Conservation (phyloP, 441 rosid species). For the Raphanus hybrid region DNA sequence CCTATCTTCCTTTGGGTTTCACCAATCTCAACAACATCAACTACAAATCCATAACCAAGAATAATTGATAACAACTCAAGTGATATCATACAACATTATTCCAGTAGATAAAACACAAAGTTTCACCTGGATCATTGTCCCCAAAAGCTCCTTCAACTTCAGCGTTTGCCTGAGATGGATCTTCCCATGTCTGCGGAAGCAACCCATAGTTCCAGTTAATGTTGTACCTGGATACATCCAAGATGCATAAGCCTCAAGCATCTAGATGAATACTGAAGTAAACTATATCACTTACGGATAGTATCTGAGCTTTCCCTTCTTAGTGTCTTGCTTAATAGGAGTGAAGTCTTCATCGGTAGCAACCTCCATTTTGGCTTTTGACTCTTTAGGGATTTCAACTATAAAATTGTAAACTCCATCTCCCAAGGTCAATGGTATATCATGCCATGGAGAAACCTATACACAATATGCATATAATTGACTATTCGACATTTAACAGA, state of each 20-base stretch:
- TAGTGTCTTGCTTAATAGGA: slow-evolving; percentile 97
- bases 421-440: slow-evolving; percentile 80
- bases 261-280: not conserved
- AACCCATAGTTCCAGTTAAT: slow-evolving; percentile 98
- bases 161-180: slow-evolving; percentile 75
- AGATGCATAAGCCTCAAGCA: not conserved
- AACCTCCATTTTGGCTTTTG: slow-evolving; percentile 98
- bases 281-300: slow-evolving; percentile 68
- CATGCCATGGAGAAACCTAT: slow-evolving; percentile 98
- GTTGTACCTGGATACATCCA: slow-evolving; percentile 59
- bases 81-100: not conserved
- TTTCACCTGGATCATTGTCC: slow-evolving; percentile 80
- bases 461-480: slow-evolving; percentile 17
- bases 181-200: slow-evolving; percentile 99
- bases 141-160: slow-evolving; percentile 94
- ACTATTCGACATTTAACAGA: not conserved
- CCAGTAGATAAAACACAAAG: not conserved
- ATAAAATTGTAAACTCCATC: slow-evolving; percentile 82
- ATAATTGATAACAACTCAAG: not conserved
- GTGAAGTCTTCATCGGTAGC: slow-evolving; percentile 92
- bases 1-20: slow-evolving; percentile 68
- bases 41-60: slow-evolving; percentile 41
- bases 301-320: slow-evolving; percentile 90
- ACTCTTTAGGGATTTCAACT: slow-evolving; percentile 92
- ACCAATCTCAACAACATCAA: slow-evolving; percentile 95